phyloP scores from a whole-genome alignment of 2,329 filamentous ascomycete genomes.

The Trichoderma breve region DNA sequence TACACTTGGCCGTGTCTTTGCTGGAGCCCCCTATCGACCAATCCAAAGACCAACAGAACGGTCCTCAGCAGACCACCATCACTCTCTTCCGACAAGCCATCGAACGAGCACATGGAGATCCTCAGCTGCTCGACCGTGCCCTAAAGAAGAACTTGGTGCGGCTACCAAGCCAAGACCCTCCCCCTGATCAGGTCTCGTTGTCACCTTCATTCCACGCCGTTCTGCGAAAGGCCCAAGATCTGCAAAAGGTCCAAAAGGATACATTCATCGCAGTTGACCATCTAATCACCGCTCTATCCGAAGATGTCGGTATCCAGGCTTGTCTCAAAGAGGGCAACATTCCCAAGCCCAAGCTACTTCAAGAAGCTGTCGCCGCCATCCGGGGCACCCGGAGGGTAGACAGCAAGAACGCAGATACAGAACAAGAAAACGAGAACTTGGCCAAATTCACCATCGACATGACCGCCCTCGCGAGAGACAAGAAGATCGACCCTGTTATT shows the following conservation, averaged over 20 bases:
- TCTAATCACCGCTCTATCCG: conserved; percentile 78
- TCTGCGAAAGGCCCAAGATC: conserved; percentile 77
- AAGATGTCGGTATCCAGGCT: conserved; percentile 72
- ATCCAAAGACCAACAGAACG: conserved; percentile 81
- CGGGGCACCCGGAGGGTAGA: conserved; percentile 91
- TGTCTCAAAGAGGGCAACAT: conserved; percentile 84
- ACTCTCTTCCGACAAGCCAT: conserved; percentile 95
- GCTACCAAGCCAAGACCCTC: conserved; percentile 89
- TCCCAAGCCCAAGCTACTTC: conserved; percentile 84
- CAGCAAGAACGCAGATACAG: conserved; percentile 90
- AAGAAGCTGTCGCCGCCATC: conserved; percentile 87
- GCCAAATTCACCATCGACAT: conserved; percentile 99
- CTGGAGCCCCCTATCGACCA: conserved; percentile 72
- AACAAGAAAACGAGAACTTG: conserved; percentile 90
- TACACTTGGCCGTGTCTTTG: conserved; percentile 84
- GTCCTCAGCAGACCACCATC: conserved; percentile 58
- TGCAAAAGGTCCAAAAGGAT: conserved; percentile 98
- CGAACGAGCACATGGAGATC: conserved; percentile 89
- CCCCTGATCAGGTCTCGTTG: conserved; percentile 82
- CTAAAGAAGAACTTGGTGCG: conserved; percentile 91
- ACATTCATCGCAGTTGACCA: conserved; percentile 93
- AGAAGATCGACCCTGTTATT: conserved; percentile 97
- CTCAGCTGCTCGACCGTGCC: conserved; percentile 80
- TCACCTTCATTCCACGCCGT: conserved; percentile 80
- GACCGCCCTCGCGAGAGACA: conserved; percentile 93